Conservation (phyloP, 2,329 filamentous ascomycete genomes). For the Xylaria sp. region DNA sequence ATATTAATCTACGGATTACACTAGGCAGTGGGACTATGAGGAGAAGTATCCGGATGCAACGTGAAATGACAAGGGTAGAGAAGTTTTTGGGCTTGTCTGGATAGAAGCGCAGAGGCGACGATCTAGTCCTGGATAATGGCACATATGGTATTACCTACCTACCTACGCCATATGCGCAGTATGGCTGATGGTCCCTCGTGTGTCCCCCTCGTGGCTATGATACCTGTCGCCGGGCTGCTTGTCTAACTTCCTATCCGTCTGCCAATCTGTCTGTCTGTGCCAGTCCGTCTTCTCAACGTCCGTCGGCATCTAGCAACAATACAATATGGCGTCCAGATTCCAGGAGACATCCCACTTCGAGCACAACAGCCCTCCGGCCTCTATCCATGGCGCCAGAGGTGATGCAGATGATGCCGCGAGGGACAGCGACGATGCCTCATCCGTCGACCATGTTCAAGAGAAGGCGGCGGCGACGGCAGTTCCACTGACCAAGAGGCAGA, state of each 20-base stretch:
- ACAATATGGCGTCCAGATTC: constrained; percentile 46
- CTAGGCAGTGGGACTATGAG: constrained; percentile 32
- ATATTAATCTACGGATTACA: constrained; percentile 10
- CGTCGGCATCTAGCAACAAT: constrained; percentile 38
- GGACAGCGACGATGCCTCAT: constrained; percentile 43
- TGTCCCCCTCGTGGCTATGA: constrained; percentile 27
- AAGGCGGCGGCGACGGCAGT: constrained; percentile 40
- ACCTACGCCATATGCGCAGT: constrained; percentile 27
- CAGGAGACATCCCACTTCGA: constrained; percentile 47
- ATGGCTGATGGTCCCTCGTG: constrained; percentile 25
- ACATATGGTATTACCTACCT: constrained; percentile 24
- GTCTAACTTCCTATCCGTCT: background rate
- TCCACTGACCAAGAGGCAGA: constrained; percentile 51
- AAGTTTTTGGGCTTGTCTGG: constrained; percentile 11
- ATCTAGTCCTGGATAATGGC: constrained; percentile 28
- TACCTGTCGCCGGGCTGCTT: constrained; percentile 23
- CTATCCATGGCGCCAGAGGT: constrained; percentile 44
- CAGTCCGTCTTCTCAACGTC: constrained; percentile 18
- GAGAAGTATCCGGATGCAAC: constrained; percentile 35
- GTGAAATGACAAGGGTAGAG: constrained; percentile 26
- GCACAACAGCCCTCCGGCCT: constrained; percentile 40
- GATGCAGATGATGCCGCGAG: constrained; percentile 32
- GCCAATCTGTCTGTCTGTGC: constrained; percentile 22
- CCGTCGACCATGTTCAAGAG: constrained; percentile 47
- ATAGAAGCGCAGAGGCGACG: constrained; percentile 22